Conservation (phyloP, 176 grass and related monocot species). For the Coix lacrymajobi region DNA sequence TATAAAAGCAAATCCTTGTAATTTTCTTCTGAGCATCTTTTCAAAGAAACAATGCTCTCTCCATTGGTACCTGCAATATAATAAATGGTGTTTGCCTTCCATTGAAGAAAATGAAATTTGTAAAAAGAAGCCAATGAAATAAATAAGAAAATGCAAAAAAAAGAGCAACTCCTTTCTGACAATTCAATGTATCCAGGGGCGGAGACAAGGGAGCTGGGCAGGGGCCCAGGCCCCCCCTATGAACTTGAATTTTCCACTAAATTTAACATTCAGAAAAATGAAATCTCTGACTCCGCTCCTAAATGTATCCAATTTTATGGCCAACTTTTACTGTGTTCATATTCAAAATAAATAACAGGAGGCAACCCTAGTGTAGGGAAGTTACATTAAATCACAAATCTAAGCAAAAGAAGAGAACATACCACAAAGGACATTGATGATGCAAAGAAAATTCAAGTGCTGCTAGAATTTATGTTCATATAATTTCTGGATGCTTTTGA, state of each 20-base stretch:
- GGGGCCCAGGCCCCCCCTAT: no score
- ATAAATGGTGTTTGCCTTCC: neutral
- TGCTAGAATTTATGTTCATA: neutral
- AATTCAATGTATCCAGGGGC: neutral
- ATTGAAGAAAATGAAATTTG: neutral
- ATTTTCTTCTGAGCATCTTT: conserved; percentile 20
- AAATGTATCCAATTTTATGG: neutral
- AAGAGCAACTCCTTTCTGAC: neutral
- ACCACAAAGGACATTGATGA: neutral
- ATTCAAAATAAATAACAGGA: conserved; percentile 13
- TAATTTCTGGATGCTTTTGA: neutral
- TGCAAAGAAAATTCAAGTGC: neutral
- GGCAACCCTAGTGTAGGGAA: neutral
- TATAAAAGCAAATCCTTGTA: conserved; percentile 17
- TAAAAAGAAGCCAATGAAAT: neutral
- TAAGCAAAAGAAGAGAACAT: neutral
- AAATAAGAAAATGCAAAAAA: neutral
- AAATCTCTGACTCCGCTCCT: no score
- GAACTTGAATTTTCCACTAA: no score
- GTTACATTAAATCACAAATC: neutral
- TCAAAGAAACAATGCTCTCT: neutral
- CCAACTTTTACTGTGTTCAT: neutral
- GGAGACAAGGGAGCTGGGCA: no score
- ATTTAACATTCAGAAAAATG: no score
- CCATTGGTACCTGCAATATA: neutral